A percentile compares a stretch with the other conserved stretches of the same genome.
Conservation (phyloP, 257 asterid species). For the Ocimum tenuiflorum region DNA sequence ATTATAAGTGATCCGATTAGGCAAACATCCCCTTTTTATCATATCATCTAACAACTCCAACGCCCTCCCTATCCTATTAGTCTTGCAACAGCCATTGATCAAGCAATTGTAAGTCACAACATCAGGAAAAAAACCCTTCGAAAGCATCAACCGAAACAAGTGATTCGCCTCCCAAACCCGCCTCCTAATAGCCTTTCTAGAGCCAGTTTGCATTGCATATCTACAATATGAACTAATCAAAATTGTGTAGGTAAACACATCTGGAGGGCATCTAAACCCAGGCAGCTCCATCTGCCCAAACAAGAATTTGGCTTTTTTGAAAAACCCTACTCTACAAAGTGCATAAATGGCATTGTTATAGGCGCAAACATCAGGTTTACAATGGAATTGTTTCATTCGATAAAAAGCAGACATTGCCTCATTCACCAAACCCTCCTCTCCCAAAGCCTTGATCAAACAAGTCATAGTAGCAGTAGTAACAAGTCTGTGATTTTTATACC, state of each 20-base stretch:
- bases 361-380: slow-evolving; percentile 74
- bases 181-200: slow-evolving; percentile 74
- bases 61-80: slow-evolving; percentile 77
- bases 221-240: slow-evolving; percentile 75
- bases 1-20: slow-evolving; percentile 70
- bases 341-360: slow-evolving; percentile 63
- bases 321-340: slow-evolving; percentile 75
- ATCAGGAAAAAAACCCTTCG: slow-evolving; percentile 81
- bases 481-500: slow-evolving; percentile 28
- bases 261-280: slow-evolving; percentile 75
- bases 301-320: slow-evolving; percentile 70
- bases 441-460: slow-evolving; percentile 73
- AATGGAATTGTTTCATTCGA: slow-evolving; percentile 81
- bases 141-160: slow-evolving; percentile 74
- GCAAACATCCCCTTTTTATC: slow-evolving; percentile 56
- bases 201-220: slow-evolving; percentile 61
- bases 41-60: slow-evolving; percentile 79
- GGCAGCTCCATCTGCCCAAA: slow-evolving; percentile 86
- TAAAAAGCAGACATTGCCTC: slow-evolving; percentile 76
- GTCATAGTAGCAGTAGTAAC: slow-evolving; percentile 64
- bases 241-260: slow-evolving; percentile 66
- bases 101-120: slow-evolving; percentile 86
- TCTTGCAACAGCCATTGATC: slow-evolving; percentile 92
- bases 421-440: slow-evolving; percentile 75
- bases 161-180: slow-evolving; percentile 94